Conservation (phyloP, 2,329 filamentous ascomycete species). For the Cladosporium sp. region DNA sequence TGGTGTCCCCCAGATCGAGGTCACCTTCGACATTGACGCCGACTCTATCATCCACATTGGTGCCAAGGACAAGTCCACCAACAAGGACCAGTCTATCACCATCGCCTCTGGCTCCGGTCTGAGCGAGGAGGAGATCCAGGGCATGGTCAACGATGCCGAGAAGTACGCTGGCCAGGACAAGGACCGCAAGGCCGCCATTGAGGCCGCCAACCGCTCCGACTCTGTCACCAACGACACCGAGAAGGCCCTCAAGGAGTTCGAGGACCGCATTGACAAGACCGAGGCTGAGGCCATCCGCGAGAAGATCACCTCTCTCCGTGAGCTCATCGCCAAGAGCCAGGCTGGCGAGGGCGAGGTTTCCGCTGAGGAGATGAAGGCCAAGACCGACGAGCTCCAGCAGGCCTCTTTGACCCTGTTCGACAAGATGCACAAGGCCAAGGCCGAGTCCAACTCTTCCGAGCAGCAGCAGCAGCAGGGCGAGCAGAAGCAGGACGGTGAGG, state of each 20-base stretch:
- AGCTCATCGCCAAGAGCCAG: constrained; percentile 89
- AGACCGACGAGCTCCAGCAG: constrained; percentile 97
- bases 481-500: constrained; percentile 54
- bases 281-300: constrained; percentile 91
- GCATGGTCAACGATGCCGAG: constrained; percentile 97
- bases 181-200: constrained; percentile 93
- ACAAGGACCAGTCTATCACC: constrained; percentile 99
- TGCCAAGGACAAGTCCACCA: constrained; percentile 98
- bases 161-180: constrained; percentile 93
- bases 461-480: constrained; percentile 55
- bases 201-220: constrained; percentile 96
- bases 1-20: constrained; percentile 94
- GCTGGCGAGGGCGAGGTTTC: constrained; percentile 84
- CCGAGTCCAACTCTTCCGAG: constrained; percentile 38
- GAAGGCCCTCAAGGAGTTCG: constrained; percentile 95
- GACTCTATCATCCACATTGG: constrained; percentile 97
- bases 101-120: constrained; percentile 97
- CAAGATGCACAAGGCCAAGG: constrained; percentile 98
- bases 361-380: constrained; percentile 93
- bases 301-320: constrained; percentile 86
- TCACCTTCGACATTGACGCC: constrained; percentile 98
- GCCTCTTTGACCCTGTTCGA: constrained; percentile 96
- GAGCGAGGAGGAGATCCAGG: constrained; percentile 89
- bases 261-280: constrained; percentile 94
- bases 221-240: constrained; percentile 96